These are phyloP conservation scores for Candida tunisiensis DNA, from an alignment of 1,139 yeast species.

Conservation along the genomic window DNA sequence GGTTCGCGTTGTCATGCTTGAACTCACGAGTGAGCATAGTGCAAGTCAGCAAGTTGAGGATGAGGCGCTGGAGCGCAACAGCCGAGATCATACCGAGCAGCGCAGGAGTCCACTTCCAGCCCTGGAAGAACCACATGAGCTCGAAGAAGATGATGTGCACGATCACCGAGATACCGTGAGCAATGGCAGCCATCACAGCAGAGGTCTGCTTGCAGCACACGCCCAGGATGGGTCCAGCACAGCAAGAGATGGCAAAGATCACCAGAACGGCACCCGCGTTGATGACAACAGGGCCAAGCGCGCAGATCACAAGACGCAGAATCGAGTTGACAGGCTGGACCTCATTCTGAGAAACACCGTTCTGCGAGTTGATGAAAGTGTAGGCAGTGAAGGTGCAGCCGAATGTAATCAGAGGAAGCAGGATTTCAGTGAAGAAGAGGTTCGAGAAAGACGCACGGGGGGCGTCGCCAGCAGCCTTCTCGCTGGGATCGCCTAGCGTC, in stretches of 20 bases:
- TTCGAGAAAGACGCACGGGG: slow-evolving; percentile 88
- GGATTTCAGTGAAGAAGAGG: slow-evolving; percentile 67
- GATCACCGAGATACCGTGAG: slow-evolving; percentile 87
- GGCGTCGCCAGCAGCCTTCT: slow-evolving; percentile 89
- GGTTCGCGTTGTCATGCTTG: slow-evolving; percentile 90
- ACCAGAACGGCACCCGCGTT: slow-evolving; percentile 55
- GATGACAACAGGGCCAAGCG: slow-evolving; percentile 82
- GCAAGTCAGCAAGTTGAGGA: slow-evolving; percentile 74
- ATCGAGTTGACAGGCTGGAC: slow-evolving; percentile 51
- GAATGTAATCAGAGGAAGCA: slow-evolving; percentile 73
- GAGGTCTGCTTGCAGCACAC: slow-evolving; percentile 97
- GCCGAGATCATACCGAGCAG: slow-evolving; percentile 74
- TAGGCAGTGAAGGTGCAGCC: slow-evolving; percentile 86
- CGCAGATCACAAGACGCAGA: slow-evolving; percentile 72
- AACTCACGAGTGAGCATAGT: slow-evolving; percentile 84
- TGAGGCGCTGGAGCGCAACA: slow-evolving; percentile 74
- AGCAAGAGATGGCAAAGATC: slow-evolving; percentile 73
- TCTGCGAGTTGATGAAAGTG: slow-evolving; percentile 91
- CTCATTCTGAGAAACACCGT: slow-evolving; percentile 46
- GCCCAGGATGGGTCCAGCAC: slow-evolving; percentile 92
- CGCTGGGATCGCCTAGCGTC: slow-evolving; percentile 70
- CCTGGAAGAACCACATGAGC: slow-evolving; percentile 95
- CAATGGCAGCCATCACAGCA: slow-evolving; percentile 91
- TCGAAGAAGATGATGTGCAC: slow-evolving; percentile 75
- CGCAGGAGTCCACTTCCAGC: slow-evolving; percentile 78